A percentile compares a stretch with the other conserved stretches of the same genome.
Conservation (phyloP, 257 asterid species). For the Rehmannia glutinosa region DNA sequence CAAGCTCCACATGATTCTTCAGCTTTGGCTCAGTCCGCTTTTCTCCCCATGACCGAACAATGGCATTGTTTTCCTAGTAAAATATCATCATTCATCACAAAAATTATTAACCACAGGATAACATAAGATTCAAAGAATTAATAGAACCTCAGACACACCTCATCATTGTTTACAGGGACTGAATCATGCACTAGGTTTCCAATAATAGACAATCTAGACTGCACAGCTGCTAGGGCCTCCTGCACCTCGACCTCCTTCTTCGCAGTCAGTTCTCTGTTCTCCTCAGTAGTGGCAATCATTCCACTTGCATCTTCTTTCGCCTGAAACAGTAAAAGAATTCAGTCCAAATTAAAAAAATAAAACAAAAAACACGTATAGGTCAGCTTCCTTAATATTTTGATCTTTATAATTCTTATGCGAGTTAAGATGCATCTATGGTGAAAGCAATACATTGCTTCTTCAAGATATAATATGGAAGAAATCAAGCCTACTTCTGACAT, state of each 20-base stretch:
- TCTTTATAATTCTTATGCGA: background rate
- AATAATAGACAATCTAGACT: slow-evolving; percentile 50
- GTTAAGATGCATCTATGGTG: background rate
- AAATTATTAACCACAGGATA: too few relatives aligned
- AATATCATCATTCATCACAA: slow-evolving; percentile 1
- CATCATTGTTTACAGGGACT: too few relatives aligned
- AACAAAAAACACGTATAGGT: background rate
- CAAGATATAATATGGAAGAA: background rate
- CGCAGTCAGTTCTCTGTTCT: too few relatives aligned
- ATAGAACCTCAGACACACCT: too few relatives aligned
- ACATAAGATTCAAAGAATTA: too few relatives aligned
- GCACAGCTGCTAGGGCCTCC: slow-evolving; percentile 60
- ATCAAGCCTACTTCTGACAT: too few relatives aligned
- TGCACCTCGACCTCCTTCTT: slow-evolving; percentile 81
- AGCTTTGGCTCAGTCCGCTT: too few relatives aligned
- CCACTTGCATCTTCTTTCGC: too few relatives aligned
- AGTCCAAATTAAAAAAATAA: background rate
- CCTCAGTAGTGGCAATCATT: too few relatives aligned
- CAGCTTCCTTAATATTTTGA: background rate
- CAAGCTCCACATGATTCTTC: too few relatives aligned
- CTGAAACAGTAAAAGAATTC: slow-evolving; percentile 15
- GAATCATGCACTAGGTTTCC: slow-evolving; percentile 98
- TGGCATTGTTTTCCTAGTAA: slow-evolving; percentile 67
- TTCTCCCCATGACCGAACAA: too few relatives aligned
- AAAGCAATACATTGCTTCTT: too few relatives aligned